Evolutionary conservation across 352 stramenopile species (phyloP).

Genomic region (Blastocystis sp.): DNA sequence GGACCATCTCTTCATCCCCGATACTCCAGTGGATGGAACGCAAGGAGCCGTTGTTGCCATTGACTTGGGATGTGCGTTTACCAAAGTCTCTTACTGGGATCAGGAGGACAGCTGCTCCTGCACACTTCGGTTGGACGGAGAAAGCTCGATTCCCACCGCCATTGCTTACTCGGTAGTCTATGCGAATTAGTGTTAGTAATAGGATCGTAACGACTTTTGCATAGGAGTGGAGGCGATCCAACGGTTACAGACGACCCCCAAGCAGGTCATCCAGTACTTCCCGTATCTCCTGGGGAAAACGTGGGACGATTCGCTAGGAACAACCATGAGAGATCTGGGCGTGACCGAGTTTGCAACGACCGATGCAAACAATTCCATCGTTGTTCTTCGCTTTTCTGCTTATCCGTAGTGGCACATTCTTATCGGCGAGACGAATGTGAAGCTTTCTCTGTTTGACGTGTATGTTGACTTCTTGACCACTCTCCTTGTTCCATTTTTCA

Average conservation of each 20-base stretch:
- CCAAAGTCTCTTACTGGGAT: slow-evolving; percentile 61
- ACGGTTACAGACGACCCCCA: neutral
- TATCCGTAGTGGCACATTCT: slow-evolving; percentile 49
- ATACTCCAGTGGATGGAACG: neutral
- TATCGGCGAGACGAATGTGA: slow-evolving; percentile 20
- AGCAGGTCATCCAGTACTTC: slow-evolving; percentile 59
- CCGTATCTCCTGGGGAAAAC: neutral
- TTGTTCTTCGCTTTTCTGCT: neutral
- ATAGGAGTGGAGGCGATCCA: slow-evolving; percentile 37
- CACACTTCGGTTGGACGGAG: neutral
- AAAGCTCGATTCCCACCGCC: slow-evolving; percentile 52
- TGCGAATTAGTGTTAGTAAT: neutral
- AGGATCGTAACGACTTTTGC: slow-evolving; percentile 5
- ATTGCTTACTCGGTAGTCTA: slow-evolving; percentile 19
- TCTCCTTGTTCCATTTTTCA: neutral
- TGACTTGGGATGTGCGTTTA: slow-evolving; percentile 55
- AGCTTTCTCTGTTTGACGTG: slow-evolving; percentile 24
- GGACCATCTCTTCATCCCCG: neutral
- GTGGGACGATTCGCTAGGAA: neutral
- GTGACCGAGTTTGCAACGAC: neutral
- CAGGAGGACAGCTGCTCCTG: slow-evolving; percentile 29
- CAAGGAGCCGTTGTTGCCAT: slow-evolving; percentile 21
- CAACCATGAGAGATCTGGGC: neutral
- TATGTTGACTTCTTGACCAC: slow-evolving; percentile 6
- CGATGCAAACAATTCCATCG: neutral